phyloP scores from a whole-genome alignment of 441 rosid species.

The Geranium incanum region DNA sequence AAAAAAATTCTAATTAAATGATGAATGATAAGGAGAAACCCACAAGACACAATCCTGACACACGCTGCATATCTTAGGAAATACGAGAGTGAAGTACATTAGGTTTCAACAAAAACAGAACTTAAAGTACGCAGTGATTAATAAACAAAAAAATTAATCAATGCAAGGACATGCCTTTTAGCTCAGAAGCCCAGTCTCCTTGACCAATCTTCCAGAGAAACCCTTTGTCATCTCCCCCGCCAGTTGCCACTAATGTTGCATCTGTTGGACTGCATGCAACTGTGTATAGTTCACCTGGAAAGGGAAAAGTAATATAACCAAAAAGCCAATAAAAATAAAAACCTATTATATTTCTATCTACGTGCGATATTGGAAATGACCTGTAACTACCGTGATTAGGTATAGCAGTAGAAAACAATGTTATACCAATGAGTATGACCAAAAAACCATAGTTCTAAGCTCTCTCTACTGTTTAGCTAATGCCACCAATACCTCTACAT shows the following conservation, averaged over 20 bases:
- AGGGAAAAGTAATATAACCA: not conserved
- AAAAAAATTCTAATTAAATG: not conserved
- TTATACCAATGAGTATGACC: not conserved
- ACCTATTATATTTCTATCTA: not conserved
- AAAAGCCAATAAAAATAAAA: not conserved
- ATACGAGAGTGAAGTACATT: not conserved
- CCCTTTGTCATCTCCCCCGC: slow-evolving; percentile 83
- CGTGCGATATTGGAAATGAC: not conserved
- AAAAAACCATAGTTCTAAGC: not conserved
- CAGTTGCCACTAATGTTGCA: slow-evolving; percentile 74
- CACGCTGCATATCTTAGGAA: not conserved
- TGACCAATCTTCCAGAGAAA: slow-evolving; percentile 76
- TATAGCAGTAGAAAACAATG: not conserved
- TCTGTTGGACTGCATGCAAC: slow-evolving; percentile 74
- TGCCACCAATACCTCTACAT: too few relatives aligned
- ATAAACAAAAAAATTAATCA: not conserved
- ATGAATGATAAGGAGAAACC: not conserved
- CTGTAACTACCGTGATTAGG: not conserved
- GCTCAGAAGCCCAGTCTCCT: slow-evolving; percentile 82
- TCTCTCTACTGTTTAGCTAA: too few relatives aligned
- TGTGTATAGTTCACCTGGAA: slow-evolving; percentile 63
- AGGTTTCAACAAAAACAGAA: not conserved
- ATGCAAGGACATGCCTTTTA: slow-evolving; percentile 33
- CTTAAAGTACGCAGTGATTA: not conserved
- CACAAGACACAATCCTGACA: not conserved